phyloP scores from a whole-genome alignment of 1,139 yeast genomes.

The Diutina pseudorugosa region DNA sequence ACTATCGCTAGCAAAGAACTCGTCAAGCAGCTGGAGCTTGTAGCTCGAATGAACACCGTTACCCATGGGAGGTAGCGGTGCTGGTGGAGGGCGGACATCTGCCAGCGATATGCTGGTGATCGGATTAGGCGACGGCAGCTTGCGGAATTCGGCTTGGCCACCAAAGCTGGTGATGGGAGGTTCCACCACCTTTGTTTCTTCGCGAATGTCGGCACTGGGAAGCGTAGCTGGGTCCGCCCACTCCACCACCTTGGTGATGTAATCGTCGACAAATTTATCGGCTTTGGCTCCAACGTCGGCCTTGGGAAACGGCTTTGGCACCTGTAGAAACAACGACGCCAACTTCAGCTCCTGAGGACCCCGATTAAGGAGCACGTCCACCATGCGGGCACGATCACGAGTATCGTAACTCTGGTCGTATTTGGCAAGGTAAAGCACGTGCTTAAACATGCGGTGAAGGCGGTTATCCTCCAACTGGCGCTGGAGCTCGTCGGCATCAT shows the following conservation, averaged over 20 bases:
- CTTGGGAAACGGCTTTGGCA: slow-evolving; percentile 60
- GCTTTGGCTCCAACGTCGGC: not conserved
- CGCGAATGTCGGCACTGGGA: slow-evolving; percentile 27
- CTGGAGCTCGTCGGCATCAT: not conserved
- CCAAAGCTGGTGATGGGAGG: slow-evolving; percentile 13
- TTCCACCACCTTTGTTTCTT: slow-evolving; percentile 15
- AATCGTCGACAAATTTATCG: not conserved
- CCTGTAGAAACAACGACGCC: slow-evolving; percentile 69
- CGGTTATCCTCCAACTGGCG: not conserved
- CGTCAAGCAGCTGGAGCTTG: slow-evolving; percentile 70
- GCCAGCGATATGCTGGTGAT: not conserved
- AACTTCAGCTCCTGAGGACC: slow-evolving; percentile 34
- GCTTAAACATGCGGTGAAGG: slow-evolving; percentile 37
- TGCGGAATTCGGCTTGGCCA: slow-evolving; percentile 3
- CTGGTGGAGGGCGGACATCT: slow-evolving; percentile 12
- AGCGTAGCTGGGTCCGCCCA: slow-evolving; percentile 24
- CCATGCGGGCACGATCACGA: slow-evolving; percentile 75
- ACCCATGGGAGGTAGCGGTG: slow-evolving; percentile 14
- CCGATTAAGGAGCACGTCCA: slow-evolving; percentile 32
- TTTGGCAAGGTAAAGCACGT: slow-evolving; percentile 52
- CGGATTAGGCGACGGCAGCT: not conserved
- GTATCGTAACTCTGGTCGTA: slow-evolving; percentile 71
- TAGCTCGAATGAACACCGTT: slow-evolving; percentile 14
- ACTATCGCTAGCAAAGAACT: slow-evolving; percentile 55
- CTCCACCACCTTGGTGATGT: not conserved